A percentile compares a stretch with the other conserved stretches of the same genome.
phyloP scores from a whole-genome alignment of 306 rosid genomes.

The Dryas alaskensis region DNA sequence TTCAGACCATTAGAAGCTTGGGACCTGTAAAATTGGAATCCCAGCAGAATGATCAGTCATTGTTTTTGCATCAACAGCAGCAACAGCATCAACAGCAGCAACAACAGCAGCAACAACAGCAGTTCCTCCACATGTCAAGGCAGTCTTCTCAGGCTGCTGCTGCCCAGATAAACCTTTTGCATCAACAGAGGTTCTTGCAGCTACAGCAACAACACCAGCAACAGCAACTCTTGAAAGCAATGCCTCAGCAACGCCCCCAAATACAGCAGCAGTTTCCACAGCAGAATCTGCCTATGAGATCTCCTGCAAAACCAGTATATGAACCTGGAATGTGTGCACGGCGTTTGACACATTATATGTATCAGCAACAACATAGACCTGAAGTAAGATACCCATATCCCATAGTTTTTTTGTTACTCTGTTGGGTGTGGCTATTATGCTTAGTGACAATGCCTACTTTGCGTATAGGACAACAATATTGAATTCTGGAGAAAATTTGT shows the following conservation, averaged over 20 bases:
- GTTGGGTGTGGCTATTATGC: slow-evolving; percentile 18
- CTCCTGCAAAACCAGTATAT: slow-evolving; percentile 76
- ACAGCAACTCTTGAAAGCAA: slow-evolving; percentile 77
- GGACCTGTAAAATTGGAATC: slow-evolving; percentile 69
- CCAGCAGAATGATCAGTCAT: slow-evolving; percentile 74
- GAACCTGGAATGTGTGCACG: slow-evolving; percentile 99
- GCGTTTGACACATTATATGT: slow-evolving; percentile 92
- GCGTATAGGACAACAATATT: slow-evolving; percentile 76
- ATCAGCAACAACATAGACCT: slow-evolving; percentile 92
- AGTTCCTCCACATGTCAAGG: slow-evolving; percentile 80
- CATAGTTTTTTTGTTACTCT: slow-evolving; percentile 14
- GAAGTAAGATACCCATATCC: slow-evolving; percentile 49
- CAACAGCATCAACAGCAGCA: slow-evolving; percentile 43
- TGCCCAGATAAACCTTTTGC: slow-evolving; percentile 79
- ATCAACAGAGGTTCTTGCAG: slow-evolving; percentile 77
- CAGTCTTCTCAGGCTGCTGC: slow-evolving; percentile 86
- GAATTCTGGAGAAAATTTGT: slow-evolving; percentile 99
- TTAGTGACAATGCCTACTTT: slow-evolving; percentile 24
- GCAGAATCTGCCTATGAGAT: slow-evolving; percentile 70
- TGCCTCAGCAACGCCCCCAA: slow-evolving; percentile 87
- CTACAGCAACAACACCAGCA: slow-evolving; percentile 86
- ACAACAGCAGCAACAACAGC: slow-evolving; percentile 68
- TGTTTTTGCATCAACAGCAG: slow-evolving; percentile 69
- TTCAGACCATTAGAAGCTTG: slow-evolving; percentile 54
- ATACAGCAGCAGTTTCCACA: slow-evolving; percentile 80